Evolutionary conservation across 768 basidiomycete species (phyloP), one percentile per base, ranked within the genome.

Genomic region (Boletus sp.): DNA sequence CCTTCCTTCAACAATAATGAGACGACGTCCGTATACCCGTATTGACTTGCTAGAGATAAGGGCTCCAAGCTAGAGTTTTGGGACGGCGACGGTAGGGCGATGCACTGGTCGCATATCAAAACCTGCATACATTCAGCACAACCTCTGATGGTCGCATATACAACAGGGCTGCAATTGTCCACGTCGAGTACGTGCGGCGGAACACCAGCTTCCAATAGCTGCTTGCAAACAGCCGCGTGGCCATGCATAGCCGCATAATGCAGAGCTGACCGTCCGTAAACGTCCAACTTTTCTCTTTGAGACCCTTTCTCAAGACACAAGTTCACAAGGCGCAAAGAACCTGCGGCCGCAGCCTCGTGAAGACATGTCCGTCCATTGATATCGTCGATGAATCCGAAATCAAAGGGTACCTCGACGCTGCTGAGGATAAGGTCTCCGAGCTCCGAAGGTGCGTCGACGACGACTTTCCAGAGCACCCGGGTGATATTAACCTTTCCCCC

Each of bases 241-340:
- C 94, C 94, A 67, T 94, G 87, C 86, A 98, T 94, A 20, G 92
- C 89, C 15, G 94, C 93, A 74, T 99, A 99, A 75, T 98, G 96
- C 42, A 99, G 79, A 4, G 95, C 88, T 7, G 92, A 89, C 4
- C 97, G 90, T 32, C 93, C 94, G 72, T 98, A 99, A 1, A 87
- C 85, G 67, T 99, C 97, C 20, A 83, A 76, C 62, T 84, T 89
- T 64, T 86, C 83, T 50, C 85, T 80, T n/a, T 82, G 75, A 3
- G 92, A 83, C 15, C 83, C 82, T 52, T 84, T 84, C 55, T 82
- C 78, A 18, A 98, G 81, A 73, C 94, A 98, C 28, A 95, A 72
- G 59, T 85, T 73, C 56, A 93, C 92, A 48, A 98, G 82, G 12
- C 87, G 81, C 20, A 86, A 73, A 12, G 83, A 79, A 3, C 97